A percentile compares a stretch with the other conserved stretches of the same genome.
phyloP scores from a whole-genome alignment of 768 basidiomycete species.

The Coprinopsis strossmayeri region DNA sequence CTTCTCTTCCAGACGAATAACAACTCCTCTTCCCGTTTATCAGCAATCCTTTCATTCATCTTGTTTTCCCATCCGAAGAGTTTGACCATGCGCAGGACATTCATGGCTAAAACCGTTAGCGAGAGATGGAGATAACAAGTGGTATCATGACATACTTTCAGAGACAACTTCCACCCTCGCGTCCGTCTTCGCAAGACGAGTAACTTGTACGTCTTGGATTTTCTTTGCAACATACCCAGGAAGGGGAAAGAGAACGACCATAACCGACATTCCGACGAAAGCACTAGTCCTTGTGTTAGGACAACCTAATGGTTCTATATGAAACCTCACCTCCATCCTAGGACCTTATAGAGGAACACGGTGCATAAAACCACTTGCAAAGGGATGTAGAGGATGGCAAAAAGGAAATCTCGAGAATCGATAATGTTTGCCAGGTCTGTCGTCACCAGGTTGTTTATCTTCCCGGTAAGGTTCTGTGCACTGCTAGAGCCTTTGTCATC shows the following conservation, averaged over 20 bases:
- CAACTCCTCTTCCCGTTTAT: constrained; percentile 60
- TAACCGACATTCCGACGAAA: constrained; percentile 51
- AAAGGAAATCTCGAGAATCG: constrained; percentile 30
- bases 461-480: constrained; percentile 53
- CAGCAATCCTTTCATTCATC: constrained; percentile 44
- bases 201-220: constrained; percentile 43
- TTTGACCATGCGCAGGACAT: constrained; percentile 62
- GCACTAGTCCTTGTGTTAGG: constrained; percentile 26
- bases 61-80: constrained; percentile 64
- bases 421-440: constrained; percentile 47
- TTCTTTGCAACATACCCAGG: constrained; percentile 51
- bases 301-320: not conserved
- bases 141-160: constrained; percentile 33
- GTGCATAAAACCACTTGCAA: constrained; percentile 34
- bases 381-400: constrained; percentile 32
- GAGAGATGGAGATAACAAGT: not conserved
- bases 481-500: constrained; percentile 8
- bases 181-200: constrained; percentile 48
- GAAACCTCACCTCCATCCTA: constrained; percentile 42
- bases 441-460: constrained; percentile 73
- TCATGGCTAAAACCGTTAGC: constrained; percentile 29
- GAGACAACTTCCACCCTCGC: constrained; percentile 56
- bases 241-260: constrained; percentile 48
- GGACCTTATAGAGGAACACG: constrained; percentile 37
- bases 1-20: constrained; percentile 45